Conservation (phyloP, 305 asterid species). For the Solanum hybrid region DNA sequence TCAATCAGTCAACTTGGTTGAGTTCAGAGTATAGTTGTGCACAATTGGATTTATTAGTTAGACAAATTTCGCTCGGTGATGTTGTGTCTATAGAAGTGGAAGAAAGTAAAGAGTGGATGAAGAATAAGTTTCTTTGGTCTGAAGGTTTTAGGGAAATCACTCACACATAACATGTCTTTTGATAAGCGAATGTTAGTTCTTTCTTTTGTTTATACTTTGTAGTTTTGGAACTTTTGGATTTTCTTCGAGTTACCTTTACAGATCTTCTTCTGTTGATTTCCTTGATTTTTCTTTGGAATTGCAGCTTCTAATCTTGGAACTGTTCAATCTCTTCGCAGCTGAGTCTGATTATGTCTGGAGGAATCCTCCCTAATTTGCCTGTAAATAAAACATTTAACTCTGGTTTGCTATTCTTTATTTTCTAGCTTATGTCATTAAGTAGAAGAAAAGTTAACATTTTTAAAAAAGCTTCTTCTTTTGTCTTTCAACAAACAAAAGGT, state of each 20-base stretch:
- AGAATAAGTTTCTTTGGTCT: not conserved
- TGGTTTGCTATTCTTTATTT: not conserved
- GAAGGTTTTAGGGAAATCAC: not conserved
- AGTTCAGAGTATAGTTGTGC: not conserved
- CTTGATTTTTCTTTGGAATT: not conserved
- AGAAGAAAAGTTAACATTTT: not conserved
- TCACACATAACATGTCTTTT: not conserved
- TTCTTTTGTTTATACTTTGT: not conserved
- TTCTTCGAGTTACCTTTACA: not conserved
- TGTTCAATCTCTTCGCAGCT: not conserved
- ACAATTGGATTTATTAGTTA: not conserved
- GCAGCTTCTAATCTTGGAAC: constrained; percentile 2
- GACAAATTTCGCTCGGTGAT: not conserved
- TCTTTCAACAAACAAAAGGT: not conserved
- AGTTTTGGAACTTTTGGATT: not conserved
- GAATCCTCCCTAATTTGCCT: not conserved
- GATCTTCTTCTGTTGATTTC: not conserved
- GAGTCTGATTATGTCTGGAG: not conserved
- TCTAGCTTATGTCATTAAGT: not conserved
- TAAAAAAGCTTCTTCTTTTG: not conserved
- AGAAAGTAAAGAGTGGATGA: not conserved
- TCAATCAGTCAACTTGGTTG: not conserved
- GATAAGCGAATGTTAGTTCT: not conserved
- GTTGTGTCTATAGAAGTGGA: not conserved
- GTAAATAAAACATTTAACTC: not conserved